Evolutionary conservation across 2,329 filamentous ascomycete species (phyloP).

Genomic region (Cordyceps sp.): DNA sequence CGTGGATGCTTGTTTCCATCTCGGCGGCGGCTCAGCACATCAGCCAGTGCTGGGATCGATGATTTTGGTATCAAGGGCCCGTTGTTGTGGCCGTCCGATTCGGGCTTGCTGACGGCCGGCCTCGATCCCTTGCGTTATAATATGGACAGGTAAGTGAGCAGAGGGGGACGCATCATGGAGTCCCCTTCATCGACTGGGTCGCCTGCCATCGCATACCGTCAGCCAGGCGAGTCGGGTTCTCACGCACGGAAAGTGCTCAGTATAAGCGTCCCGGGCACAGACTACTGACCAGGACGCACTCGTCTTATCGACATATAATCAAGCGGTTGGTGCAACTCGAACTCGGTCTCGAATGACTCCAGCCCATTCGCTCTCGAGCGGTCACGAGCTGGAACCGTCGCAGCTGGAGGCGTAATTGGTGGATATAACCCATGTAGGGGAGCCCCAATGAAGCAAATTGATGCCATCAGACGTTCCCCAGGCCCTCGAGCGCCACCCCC

Average conservation of each 20-base stretch:
- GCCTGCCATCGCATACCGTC: conserved; percentile 2
- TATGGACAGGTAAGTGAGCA: conserved; percentile 8
- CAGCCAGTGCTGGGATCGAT: no score
- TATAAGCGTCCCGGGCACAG: conserved; percentile 6
- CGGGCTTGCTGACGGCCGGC: no score
- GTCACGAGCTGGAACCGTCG: background rate
- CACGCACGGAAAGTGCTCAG: conserved; percentile 1
- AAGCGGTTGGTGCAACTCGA: conserved; percentile 1
- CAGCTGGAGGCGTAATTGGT: conserved; percentile 3
- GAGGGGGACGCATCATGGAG: conserved; percentile 9
- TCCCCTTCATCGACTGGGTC: background rate
- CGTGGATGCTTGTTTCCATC: conserved; percentile 1
- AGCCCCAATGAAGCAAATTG: conserved; percentile 9
- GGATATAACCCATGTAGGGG: conserved; percentile 5
- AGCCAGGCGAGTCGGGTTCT: conserved; percentile 1
- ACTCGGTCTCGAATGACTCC: no score
- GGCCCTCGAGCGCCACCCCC: conserved; percentile 9
- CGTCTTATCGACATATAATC: conserved; percentile 2
- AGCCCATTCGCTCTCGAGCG: background rate
- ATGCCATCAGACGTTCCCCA: conserved; percentile 5
- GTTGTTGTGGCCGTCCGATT: no score
- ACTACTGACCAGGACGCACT: conserved; percentile 4
- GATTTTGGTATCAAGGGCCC: no score
- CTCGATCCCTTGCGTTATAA: conserved; percentile 5
- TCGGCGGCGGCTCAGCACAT: no score